These are phyloP conservation scores for Biscogniauxia marginata DNA, from an alignment of 2,329 filamentous ascomycete species.

Conservation along the genomic window DNA sequence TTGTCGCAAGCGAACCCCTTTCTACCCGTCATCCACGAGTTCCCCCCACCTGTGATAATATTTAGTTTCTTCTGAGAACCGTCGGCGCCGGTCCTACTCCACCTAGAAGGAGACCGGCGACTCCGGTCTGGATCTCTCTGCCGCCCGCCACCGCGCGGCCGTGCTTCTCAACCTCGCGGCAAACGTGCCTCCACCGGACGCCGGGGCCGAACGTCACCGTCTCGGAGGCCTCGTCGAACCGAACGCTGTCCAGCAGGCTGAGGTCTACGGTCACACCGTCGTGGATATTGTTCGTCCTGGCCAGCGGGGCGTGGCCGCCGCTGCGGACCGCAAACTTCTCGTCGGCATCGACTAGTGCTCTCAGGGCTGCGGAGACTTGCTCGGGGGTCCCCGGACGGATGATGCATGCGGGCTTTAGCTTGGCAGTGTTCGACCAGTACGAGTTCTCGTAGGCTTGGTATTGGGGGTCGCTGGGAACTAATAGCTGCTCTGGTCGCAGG, in stretches of 20 bases:
- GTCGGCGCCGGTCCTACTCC: no score
- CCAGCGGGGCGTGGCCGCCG: constrained; percentile 43
- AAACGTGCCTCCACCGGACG: constrained; percentile 20
- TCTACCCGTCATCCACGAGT: no score
- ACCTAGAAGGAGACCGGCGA: constrained; percentile 22
- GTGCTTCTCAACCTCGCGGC: constrained; percentile 12
- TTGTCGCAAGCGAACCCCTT: constrained; percentile 44
- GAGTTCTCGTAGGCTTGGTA: background rate
- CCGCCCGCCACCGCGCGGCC: constrained; percentile 20
- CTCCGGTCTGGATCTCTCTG: constrained; percentile 19
- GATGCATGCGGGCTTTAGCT: constrained; percentile 1
- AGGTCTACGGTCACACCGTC: constrained; percentile 38
- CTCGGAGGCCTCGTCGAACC: constrained; percentile 21
- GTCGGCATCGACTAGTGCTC: background rate
- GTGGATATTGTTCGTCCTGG: constrained; percentile 40
- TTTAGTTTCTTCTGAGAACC: no score
- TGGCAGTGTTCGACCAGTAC: constrained; percentile 1
- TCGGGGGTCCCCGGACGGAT: background rate
- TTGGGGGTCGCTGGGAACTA: no score
- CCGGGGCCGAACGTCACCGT: constrained; percentile 31
- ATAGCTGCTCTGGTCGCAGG: no score
- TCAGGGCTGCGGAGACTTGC: background rate
- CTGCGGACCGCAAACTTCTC: constrained; percentile 37
- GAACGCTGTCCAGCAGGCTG: constrained; percentile 9
- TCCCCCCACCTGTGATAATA: no score